Base-by-base conservation (phyloP, 164 flowering plant species). In the Cinnamomum chago region DNA sequence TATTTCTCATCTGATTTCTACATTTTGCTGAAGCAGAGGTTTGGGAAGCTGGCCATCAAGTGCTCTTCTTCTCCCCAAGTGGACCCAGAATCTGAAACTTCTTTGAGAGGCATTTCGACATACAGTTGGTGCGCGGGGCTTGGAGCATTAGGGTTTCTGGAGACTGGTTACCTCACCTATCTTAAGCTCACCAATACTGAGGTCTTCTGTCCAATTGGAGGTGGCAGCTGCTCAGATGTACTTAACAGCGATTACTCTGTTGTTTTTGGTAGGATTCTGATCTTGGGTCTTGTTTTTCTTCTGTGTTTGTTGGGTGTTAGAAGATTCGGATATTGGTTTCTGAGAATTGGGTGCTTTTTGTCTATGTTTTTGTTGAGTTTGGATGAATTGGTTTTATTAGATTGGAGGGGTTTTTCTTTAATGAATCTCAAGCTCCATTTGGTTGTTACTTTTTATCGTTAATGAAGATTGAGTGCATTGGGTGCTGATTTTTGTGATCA, bases 181-280 rank as follows among this genome's bases (percentile, higher is more conserved):
- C 86, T 93, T 50, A 95, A 95, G 81, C 81, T 95, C 76, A 86
- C 93, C 2, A 71, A 84, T 76, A 80, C 95, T 18, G 90, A 85
- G 58, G 96, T 85, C 68, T 90, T 93, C 79, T 95, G 99, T 78
- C 97, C 98, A 4, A 52, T 85, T 33, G 90, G 95, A 13, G 95
- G 90, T 52, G 93, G 89, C 50, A 82, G 72, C 71, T 95, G 99
- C 78, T 76, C 81, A n/a, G 91, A 88, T 67, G 83, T 95, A 18
- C 93, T 95, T 76, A 93, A 85, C 78, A 95, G 98, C 70, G 93
- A 86, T 67, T 93, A 92, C 73, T 93, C 97, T 14, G 58, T 75
- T 24, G 88, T 95, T 65, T 92, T 85, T 64, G 99, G 99, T 95
- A 87, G 65, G 77, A 12, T 30, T 35, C 50, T 23, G 40, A 28